Base-by-base conservation (phyloP, 768 basidiomycete species). In the Dictyophora rubrovolvata region DNA sequence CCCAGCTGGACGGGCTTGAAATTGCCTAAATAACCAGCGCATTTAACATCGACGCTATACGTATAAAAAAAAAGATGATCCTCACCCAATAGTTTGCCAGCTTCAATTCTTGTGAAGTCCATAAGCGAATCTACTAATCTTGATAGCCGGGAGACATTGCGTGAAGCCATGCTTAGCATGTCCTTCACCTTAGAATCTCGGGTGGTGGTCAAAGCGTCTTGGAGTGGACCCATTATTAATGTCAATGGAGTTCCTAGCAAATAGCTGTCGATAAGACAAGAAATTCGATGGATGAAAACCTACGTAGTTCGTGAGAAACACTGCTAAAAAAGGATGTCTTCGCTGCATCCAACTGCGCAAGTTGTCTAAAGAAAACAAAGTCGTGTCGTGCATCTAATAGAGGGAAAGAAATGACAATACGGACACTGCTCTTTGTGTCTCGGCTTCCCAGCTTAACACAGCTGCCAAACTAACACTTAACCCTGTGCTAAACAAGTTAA, bases 71-170 rank as follows among this genome's bases (percentile, higher is more conserved):
- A 28, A 28, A 28, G 28, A 28, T 28, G 28, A 28, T 28, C 7
- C 61, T 3, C 21, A 62, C 61, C 63, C 36, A 61, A 37, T 34
- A 63, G 46, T 37, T 67, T 63, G 5, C 72, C 72, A 0, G 69
- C 71, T 60, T 71, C 72, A 10, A 74, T 61, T 14, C 69, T 67
- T 21, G 66, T 70, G 61, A 74, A 73, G 61, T 75, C 73, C 71
- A 74, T 71, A 16, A 75, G 58, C 12, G 71, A 67, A 36, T 71
- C 69, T 33, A 75, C 71, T 7, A 75, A 63, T 12, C 74, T 66
- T 5, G 64, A 59, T 2, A 75, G 60, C 21, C 73, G 62, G 18
- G 66, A 65, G 18, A 70, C 67, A 61, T 73, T 75, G 12, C 72
- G 63, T 8, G 58, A 55, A 1, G 66, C 62, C 23, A 67, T 35